These are phyloP conservation scores for Colletotrichum kahawae DNA, from an alignment of 2,329 filamentous ascomycete species.

Conservation along the genomic window DNA sequence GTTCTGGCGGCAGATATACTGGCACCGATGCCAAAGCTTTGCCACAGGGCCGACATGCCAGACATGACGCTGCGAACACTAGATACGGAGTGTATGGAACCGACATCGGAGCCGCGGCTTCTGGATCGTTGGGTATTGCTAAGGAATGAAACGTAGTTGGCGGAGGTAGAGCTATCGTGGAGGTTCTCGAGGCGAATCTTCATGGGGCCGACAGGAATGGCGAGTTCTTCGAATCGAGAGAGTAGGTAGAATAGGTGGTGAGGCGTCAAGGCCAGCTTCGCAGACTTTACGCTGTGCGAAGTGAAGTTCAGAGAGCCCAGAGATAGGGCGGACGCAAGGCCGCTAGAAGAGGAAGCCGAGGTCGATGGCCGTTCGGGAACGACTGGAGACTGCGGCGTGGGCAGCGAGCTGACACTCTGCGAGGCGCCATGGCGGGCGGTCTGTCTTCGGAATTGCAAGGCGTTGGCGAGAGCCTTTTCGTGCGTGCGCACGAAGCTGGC, in stretches of 20 bases:
- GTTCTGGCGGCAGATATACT: slow-evolving; percentile 81
- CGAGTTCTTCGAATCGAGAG: slow-evolving; percentile 91
- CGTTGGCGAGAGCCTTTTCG: slow-evolving; percentile 96
- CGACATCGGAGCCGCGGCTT: slow-evolving; percentile 79
- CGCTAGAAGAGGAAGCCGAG: slow-evolving; percentile 72
- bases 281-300: slow-evolving; percentile 84
- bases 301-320: slow-evolving; percentile 85
- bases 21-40: slow-evolving; percentile 81
- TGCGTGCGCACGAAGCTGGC: slow-evolving; percentile 96
- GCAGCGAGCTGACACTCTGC: slow-evolving; percentile 65
- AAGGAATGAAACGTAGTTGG: slow-evolving; percentile 96
- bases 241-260: slow-evolving; percentile 97
- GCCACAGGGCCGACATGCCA: slow-evolving; percentile 92
- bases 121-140: slow-evolving; percentile 82
- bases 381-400: slow-evolving; percentile 55
- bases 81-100: slow-evolving; percentile 93
- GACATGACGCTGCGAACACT: slow-evolving; percentile 98
- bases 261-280: slow-evolving; percentile 89
- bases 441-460: slow-evolving; percentile 83
- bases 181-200: slow-evolving; percentile 95
- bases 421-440: slow-evolving; percentile 72
- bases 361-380: slow-evolving; percentile 68
- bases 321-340: slow-evolving; percentile 84
- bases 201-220: slow-evolving; percentile 92
- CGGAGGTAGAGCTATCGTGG: slow-evolving; percentile 82